Conservation (phyloP, 2,329 filamentous ascomycete species). For the Trichoderma breve region DNA sequence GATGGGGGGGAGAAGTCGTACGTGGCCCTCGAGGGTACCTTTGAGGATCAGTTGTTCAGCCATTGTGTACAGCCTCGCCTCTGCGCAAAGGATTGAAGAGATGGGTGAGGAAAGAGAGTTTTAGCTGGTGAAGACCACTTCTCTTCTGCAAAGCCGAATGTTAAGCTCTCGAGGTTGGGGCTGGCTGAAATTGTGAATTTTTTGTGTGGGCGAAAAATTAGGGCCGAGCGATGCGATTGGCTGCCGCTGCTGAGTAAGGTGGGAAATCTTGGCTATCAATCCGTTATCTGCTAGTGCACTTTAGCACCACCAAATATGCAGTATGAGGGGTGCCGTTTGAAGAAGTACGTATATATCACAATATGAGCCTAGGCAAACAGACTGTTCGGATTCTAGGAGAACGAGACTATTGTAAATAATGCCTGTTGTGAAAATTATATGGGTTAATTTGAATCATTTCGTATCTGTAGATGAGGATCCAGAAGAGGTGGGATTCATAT, state of each 20-base stretch:
- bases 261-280: conserved; percentile 4
- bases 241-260: neutral
- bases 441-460: neutral
- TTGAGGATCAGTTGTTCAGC: conserved; percentile 94
- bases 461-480: neutral
- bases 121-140: conserved; percentile 32
- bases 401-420: neutral
- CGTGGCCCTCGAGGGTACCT: conserved; percentile 96
- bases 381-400: neutral
- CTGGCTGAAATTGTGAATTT: conserved; percentile 41
- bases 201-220: conserved; percentile 54
- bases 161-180: conserved; percentile 22
- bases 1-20: conserved; percentile 44
- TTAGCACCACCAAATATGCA: neutral
- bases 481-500: neutral
- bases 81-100: conserved; percentile 36
- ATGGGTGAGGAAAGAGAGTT: conserved; percentile 36
- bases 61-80: conserved; percentile 59
- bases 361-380: neutral
- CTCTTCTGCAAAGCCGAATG: conserved; percentile 28
- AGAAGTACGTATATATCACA: neutral
- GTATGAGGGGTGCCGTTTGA: neutral
- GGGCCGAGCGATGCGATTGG: conserved; percentile 35
- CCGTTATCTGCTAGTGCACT: neutral
- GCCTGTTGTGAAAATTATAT: neutral